Evolutionary conservation across 2,329 filamentous ascomycete species (phyloP), one percentile per base, ranked within the genome.

Genomic region (Talaromyces sp.): DNA sequence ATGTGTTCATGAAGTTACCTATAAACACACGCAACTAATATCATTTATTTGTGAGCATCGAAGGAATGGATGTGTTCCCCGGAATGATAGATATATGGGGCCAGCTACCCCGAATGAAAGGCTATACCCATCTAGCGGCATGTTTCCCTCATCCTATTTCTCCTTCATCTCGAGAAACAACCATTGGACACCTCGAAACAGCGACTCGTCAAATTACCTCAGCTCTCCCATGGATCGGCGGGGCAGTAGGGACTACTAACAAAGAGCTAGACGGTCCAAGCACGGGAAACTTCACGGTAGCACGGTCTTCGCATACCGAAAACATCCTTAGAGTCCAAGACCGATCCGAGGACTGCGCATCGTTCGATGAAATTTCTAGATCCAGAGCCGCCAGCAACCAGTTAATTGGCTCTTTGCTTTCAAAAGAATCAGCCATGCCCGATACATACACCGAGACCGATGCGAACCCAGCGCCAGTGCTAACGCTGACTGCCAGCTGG

Each of bases 191-290:
- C 14, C 40, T 63, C 4, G 29, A 56, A 48, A 9, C 24, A 10
- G 61, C 59, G n/a, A 46, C 51, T 24, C 22, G 9, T 10, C 55
- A 52, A 19, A 39, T 65, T 22, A 56, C 40, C 7, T 22, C 48
- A 3, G 46, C 47, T 52, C 27, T 61, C 11, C 65, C 65, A 19
- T 68, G 65, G 65, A 32, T 68, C n/a, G 59, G 52, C 1, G 57
- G 57, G 2, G 45, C 56, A 41, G 60, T 67, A 1, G 17, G 65
- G 17, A 54, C 55, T 43, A 16, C 56, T 52, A 41, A 58, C 43
- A 16, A 59, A 62, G 17, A 54, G 58, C 13, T 32, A 13, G 49
- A 33, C 24, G 9, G 24, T 27, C 4, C 4, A 27, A 27, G 36
- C 17, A 37, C 53, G 9, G 53, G 53, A 17, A 37, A 4, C 7